phyloP scores from a whole-genome alignment of 305 asterid species.

The Plantago coronopus region DNA sequence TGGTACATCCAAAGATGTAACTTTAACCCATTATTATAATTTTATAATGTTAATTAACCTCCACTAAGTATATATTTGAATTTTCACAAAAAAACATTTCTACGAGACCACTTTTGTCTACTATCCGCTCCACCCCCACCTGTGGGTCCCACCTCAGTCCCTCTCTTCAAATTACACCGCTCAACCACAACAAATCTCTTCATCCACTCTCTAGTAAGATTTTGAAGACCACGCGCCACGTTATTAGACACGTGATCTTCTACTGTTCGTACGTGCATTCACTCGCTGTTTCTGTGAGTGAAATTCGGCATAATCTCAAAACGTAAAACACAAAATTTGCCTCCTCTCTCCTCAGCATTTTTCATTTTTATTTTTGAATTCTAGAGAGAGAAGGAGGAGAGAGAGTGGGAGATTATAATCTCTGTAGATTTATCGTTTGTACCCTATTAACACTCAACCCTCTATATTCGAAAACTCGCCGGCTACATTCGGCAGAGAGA shows the following conservation, averaged over 20 bases:
- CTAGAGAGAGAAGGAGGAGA: slow-evolving; percentile 22
- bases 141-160: slow-evolving; percentile 37
- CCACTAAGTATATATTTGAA: too few relatives aligned
- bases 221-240: neutral
- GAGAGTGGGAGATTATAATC: slow-evolving; percentile 22
- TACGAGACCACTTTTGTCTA: slow-evolving; percentile 8
- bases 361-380: slow-evolving; percentile 26
- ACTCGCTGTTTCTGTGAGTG: slow-evolving; percentile 23
- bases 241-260: slow-evolving; percentile 5
- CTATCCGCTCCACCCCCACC: slow-evolving; percentile 31
- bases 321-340: slow-evolving; percentile 58
- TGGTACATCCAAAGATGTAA: too few relatives aligned
- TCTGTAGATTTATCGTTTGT: slow-evolving; percentile 31
- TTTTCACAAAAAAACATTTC: too few relatives aligned
- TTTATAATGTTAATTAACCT: too few relatives aligned
- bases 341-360: slow-evolving; percentile 22
- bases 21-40: too few relatives aligned
- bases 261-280: neutral
- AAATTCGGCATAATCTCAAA: slow-evolving; percentile 19
- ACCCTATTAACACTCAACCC: slow-evolving; percentile 39
- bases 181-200: slow-evolving; percentile 42
- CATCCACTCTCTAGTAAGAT: slow-evolving; percentile 23
- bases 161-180: slow-evolving; percentile 47
- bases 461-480: slow-evolving; percentile 42
- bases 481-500: slow-evolving; percentile 48